Evolutionary conservation across 1,139 yeast species (phyloP).

Genomic region (Candida sp.): DNA sequence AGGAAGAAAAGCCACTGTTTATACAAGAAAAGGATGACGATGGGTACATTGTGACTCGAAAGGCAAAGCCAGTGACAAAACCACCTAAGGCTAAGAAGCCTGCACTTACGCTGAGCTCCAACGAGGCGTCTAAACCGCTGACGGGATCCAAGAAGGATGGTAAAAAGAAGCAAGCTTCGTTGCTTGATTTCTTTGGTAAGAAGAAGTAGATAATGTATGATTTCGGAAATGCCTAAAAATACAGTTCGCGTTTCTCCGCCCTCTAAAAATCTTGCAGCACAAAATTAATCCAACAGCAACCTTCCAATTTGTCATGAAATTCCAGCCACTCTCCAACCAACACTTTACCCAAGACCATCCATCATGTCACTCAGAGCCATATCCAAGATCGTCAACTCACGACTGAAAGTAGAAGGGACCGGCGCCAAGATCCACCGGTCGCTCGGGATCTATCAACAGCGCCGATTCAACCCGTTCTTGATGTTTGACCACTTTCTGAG

Average conservation of each 20-base stretch:
- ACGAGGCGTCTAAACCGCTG: conserved; percentile 5
- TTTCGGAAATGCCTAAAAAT: not conserved
- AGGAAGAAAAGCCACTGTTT: conserved; percentile 13
- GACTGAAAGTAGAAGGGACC: conserved; percentile 84
- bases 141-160: conserved; percentile 19
- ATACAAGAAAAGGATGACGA: conserved; percentile 39
- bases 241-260: not conserved
- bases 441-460: conserved; percentile 62
- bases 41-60: conserved; percentile 41
- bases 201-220: conserved; percentile 9
- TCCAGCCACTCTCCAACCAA: too few species aligned
- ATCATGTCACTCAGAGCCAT: conserved; percentile 49
- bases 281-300: too few species aligned
- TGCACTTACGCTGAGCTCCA: conserved; percentile 6
- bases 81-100: conserved; percentile 13
- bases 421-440: conserved; percentile 88
- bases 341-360: too few species aligned
- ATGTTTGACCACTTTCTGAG: conserved; percentile 70
- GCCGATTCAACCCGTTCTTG: conserved; percentile 83
- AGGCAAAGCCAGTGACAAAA: conserved; percentile 21
- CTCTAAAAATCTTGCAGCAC: not conserved
- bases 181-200: conserved; percentile 44
- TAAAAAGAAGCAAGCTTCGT: conserved; percentile 37
- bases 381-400: conserved; percentile 61
- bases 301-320: too few species aligned